Base-by-base conservation (phyloP, 345 rosid genomes). In the Populus nigra region DNA sequence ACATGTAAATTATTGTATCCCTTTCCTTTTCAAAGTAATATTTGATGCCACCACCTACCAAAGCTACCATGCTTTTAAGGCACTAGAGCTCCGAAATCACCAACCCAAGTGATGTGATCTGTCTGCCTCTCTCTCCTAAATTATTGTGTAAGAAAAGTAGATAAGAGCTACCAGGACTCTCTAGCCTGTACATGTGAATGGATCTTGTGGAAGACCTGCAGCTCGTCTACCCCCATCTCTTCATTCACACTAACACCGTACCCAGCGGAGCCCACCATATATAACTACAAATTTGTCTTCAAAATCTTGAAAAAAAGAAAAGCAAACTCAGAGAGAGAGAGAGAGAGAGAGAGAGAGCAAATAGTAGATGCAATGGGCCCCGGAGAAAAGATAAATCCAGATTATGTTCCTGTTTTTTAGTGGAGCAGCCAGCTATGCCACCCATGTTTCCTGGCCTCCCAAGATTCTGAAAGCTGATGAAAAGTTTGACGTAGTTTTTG, bases 11-110 rank as follows among this genome's bases (percentile, higher is more conserved):
- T 18, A 5, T 1, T 18, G 59, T 53, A 53, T 3, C 22, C 59
- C 7, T 20, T 18, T 53, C 10, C n/a, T 6, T 18, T 22, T 53
- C 38, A 23, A 35, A 50, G 18, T 39, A 3, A 31, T 4, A 7
- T 7, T 68, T 77, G 87, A 84, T 76, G 80, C 57, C 72, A 79
- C 85, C 41, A 17, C 27, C 50, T 43, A 81, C 84, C 89, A 75
- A 85, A 77, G 59, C 71, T n/a, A 43, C 76, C 74, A 68, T 23
- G 36, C 80, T 87, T 84, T 79, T 12, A 82, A 84, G 86, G 79
- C 82, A 86, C 76, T 65, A 22, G 62, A 55, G 68, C 76, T 38
- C 23, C 4, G 7, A 74, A 65, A 39, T 53, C 75, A 81, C 83
- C 85, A 72, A 83, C 86, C 76, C 73, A 35, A 78, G 16, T 82